Evolutionary conservation across 2,329 filamentous ascomycete genomes (phyloP), one percentile per base, ranked within the genome.

Genomic region (Hypocreales sp.): DNA sequence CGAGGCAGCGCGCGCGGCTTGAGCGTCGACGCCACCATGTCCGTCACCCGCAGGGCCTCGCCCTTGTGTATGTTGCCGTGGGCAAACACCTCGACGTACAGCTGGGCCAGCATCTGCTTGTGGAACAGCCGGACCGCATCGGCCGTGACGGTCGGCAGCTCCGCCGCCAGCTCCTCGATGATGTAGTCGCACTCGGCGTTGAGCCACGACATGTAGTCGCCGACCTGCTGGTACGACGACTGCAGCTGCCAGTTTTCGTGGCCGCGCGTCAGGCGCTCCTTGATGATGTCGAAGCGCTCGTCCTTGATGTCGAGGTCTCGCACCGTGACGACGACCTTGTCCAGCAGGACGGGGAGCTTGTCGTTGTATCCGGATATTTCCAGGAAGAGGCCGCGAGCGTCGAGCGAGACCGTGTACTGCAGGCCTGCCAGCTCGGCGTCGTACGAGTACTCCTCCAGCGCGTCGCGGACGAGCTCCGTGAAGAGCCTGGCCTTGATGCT

Each of bases 51-150:
- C 29, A 94, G 60, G 0, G 83, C 84, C 45, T 98, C 90, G 48
- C 92, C 83, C 55, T 86, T 92, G 60, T 92, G 84, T 30, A 98
- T 50, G 50, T 98, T 98, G 28, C 90, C 90, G 42, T 94, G 86
- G 0, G 77, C 79, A 31, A 93, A 69, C 3, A 84, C 67, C 50
- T 98, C 90, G 35, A 94, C 77, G 42, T 92, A 79, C 38, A 87
- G 65, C 46, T 95, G 84, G 9, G 72, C 66, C 22, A 95, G 62
- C 25, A 93, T 58, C 41, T 90, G 77, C 23, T 78, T 79, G 47
- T 78, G 79, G 56, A 93, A 93, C 6, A 65, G 56, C 26, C 74
- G 67, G 21, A 94, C 70, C 33, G 82, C 77, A 15, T 81, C 72
- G 1, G 71, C 67, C 1, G 79, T 81, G 30, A 94, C 66, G 33